A percentile compares a stretch with the other conserved stretches of the same genome.
Evolutionary conservation across 1,284 basidiomycete species (phyloP).

Genomic region (Leccinum solheimii): DNA sequence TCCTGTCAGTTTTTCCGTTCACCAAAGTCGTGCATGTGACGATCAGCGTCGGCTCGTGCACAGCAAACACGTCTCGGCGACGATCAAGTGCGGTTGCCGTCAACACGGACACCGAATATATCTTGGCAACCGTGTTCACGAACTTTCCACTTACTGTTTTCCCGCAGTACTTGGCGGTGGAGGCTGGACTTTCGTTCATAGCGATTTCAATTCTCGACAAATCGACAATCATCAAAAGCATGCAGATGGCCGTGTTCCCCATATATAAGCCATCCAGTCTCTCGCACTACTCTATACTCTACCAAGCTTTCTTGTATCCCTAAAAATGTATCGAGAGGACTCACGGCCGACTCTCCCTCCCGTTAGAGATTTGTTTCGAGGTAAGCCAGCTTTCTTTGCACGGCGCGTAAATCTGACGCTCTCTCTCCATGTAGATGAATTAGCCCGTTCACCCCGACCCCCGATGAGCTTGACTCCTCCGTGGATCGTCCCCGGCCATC

Average conservation of each 20-base stretch:
- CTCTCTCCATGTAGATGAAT: slow-evolving; percentile 40
- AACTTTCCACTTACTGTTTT: slow-evolving; percentile 20
- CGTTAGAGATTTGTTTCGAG: slow-evolving; percentile 70
- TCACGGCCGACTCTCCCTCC: slow-evolving; percentile 68
- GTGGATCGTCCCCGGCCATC: slow-evolving; percentile 41
- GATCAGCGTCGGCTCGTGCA: slow-evolving; percentile 35
- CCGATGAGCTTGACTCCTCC: slow-evolving; percentile 41
- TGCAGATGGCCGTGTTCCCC: slow-evolving; percentile 22
- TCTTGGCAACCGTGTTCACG: slow-evolving; percentile 32
- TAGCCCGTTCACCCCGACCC: slow-evolving; percentile 40
- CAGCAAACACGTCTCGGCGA: slow-evolving; percentile 34
- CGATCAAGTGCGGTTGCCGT: slow-evolving; percentile 35
- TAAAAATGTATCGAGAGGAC: slow-evolving; percentile 41
- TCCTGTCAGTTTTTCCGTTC: slow-evolving; percentile 15
- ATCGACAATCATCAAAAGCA: slow-evolving; percentile 23
- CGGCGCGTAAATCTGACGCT: slow-evolving; percentile 6
- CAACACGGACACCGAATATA: slow-evolving; percentile 23
- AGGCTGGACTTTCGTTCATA: slow-evolving; percentile 33
- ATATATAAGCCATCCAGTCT: slow-evolving; percentile 30
- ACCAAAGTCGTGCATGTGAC: slow-evolving; percentile 12
- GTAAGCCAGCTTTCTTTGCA: slow-evolving; percentile 37
- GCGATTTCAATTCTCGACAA: slow-evolving; percentile 14
- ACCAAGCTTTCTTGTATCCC: slow-evolving; percentile 18
- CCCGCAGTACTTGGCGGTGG: slow-evolving; percentile 23
- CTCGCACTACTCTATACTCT: slow-evolving; percentile 7